Conservation (phyloP, 352 stramenopile genomes). For the Aphanomyces cochlioides region DNA sequence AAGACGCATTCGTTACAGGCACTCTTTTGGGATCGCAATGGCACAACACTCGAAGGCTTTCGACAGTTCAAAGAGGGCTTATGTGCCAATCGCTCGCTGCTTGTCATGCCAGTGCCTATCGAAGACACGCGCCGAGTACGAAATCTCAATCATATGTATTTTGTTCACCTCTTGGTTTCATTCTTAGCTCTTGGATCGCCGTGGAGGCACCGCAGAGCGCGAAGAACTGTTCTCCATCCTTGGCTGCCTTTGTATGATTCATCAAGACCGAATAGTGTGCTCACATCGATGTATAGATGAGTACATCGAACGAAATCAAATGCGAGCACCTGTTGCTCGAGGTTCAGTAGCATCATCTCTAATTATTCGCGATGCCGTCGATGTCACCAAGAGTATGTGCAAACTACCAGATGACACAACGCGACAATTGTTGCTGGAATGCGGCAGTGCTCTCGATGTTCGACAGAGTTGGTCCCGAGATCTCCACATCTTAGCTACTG, state of each 20-base stretch:
- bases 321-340: too few relatives aligned
- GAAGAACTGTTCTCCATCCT: constrained; percentile 27
- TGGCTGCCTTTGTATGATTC: constrained; percentile 15
- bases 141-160: not conserved
- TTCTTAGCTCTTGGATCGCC: constrained; percentile 18
- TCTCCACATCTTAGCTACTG: not conserved
- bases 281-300: not conserved
- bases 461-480: constrained; percentile 24
- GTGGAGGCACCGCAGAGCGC: not conserved
- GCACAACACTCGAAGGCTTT: constrained; percentile 67
- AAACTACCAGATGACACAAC: not conserved
- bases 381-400: too few relatives aligned
- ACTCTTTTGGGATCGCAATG: constrained; percentile 78
- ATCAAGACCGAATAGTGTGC: constrained; percentile 1
- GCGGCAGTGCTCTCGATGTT: constrained; percentile 3
- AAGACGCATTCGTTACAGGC: constrained; percentile 55
- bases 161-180: not conserved
- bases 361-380: too few relatives aligned
- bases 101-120: constrained; percentile 74
- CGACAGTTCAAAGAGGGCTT: constrained; percentile 58
- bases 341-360: too few relatives aligned
- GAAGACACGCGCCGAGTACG: constrained; percentile 64
- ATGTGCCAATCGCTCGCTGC: constrained; percentile 52
- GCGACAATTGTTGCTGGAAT: constrained; percentile 6
- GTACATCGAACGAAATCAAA: not conserved